Evolutionary conservation across 2,329 filamentous ascomycete species (phyloP), one percentile per base, ranked within the genome.

Genomic region (Pseudogymnoascus destructans): DNA sequence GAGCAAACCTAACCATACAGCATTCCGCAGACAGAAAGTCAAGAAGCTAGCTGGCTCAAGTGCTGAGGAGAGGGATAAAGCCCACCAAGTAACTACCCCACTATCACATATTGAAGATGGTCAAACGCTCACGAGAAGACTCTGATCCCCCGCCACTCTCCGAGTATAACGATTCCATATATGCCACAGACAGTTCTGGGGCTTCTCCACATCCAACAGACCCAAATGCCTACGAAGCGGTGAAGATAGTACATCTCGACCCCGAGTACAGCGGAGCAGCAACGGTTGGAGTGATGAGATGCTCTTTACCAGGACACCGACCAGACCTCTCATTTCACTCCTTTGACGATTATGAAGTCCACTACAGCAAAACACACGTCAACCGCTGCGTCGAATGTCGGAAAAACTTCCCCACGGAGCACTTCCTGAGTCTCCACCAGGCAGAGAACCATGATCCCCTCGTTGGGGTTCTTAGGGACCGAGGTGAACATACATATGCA

Each of bases 391-490:
- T 84, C 8, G 86, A 90, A 67, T 98, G 93, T 70, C 77, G 79
- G 58, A 89, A 81, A 69, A 97, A 96, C 69, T 89, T 97, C 62
- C 93, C 93, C 1, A 90, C 89, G 0, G 79, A 84, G 33, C 85
- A 91, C 69, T 83, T 93, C 58, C 77, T 98, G 56, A 77, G 79
- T 59, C 72, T 97, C 49, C 93, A 98, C 69, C 91, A 95, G 63
- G 84, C 91, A 64, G 93, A 97, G 71, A 88, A 85, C 64, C 93
- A 97, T 71, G 90, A 98, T 72, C 81, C 89, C 6, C 78, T 97
- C 61, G 77, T 81, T 36, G 83, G 81, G 55, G 79, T 88, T 9
- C 81, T 77, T 67, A 81, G 84, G 64, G 89, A 89, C 57, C 81
- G 82, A 65, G 93, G 91, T 42, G 90, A 95, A 68, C 91, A 89